A percentile compares a stretch with the other conserved stretches of the same genome.
Evolutionary conservation across 2,329 filamentous ascomycete species (phyloP).

Genomic region (Colletotrichum zoysiae): DNA sequence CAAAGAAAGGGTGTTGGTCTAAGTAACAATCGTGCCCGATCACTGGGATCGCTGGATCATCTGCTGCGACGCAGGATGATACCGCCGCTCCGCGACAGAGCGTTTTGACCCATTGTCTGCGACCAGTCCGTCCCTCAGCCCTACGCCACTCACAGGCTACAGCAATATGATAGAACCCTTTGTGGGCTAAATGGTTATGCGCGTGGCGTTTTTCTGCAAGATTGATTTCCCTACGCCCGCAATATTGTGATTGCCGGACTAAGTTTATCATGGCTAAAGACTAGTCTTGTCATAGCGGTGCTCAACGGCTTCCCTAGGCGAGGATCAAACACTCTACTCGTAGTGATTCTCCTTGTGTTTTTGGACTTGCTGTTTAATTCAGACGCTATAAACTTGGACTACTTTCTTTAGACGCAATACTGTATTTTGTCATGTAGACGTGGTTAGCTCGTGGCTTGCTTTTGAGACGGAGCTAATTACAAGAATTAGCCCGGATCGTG

Average conservation of each 20-base stretch:
- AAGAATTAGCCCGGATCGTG: not conserved
- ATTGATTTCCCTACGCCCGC: not conserved
- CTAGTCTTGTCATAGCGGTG: not conserved
- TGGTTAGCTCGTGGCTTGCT: not conserved
- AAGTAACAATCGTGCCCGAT: too few relatives aligned
- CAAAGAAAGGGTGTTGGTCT: too few relatives aligned
- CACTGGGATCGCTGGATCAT: too few relatives aligned
- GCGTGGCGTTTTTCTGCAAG: not conserved
- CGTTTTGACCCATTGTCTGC: not conserved
- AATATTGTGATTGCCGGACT: not conserved
- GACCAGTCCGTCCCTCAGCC: not conserved
- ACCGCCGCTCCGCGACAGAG: not conserved
- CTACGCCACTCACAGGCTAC: not conserved
- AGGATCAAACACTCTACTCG: not conserved
- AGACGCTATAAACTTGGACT: not conserved
- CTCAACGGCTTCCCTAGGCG: not conserved
- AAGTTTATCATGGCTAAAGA: not conserved
- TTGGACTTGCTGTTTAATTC: not conserved
- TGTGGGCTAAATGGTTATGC: not conserved
- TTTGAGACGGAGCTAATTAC: not conserved
- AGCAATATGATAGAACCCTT: not conserved
- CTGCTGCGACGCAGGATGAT: too few relatives aligned
- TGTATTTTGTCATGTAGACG: not conserved
- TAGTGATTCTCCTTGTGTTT: not conserved
- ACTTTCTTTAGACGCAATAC: not conserved